Evolutionary conservation across 495 filamentous ascomycete species (phyloP), one percentile per base, ranked within the genome.

Genomic region (Rhypophila decipiens): DNA sequence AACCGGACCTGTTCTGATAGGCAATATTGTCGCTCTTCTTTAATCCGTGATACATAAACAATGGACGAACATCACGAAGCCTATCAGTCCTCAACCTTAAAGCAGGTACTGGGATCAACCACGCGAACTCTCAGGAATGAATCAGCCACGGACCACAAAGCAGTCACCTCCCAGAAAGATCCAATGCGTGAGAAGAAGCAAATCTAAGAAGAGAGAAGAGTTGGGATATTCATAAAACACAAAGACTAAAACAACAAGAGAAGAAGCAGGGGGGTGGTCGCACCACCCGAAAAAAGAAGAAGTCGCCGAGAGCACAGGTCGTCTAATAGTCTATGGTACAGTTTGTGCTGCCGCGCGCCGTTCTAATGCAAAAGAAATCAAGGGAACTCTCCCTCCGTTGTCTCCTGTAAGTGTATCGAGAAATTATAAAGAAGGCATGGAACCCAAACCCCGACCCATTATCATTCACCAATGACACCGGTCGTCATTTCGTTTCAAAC

Each of bases 311-410:
- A n/a, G n/a, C 38, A 23, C 5, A 21, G 2, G 38, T 40, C 38
- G n/a, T n/a, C n/a, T n/a, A n/a, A n/a, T 40, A 40, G 17, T 40
- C 38, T 40, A 40, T 40, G 38, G 24, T 40, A 40, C 38, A 40
- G 20, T 22, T 18, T 40, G 38, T 21, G n/a, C n/a, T n/a, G n/a
- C n/a, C n/a, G n/a, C 38, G 15, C 8, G 18, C 38, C 38, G 38
- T 40, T 40, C 7, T 7, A 40, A 40, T 40, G 38, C 38, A 23
- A 23, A 40, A 23, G 19, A 22, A 21, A 9, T 21, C 38, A 37
- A 7, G 15, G 10, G 10, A 37, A 37, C 35, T n/a, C n/a, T n/a
- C n/a, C n/a, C n/a, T n/a, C n/a, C n/a, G n/a, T n/a, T n/a, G n/a
- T n/a, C n/a, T n/a, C n/a, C n/a, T n/a, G n/a, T n/a, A n/a, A n/a